Evolutionary conservation across 1,284 basidiomycete species (phyloP).

Genomic region (Tylopilus sp.): DNA sequence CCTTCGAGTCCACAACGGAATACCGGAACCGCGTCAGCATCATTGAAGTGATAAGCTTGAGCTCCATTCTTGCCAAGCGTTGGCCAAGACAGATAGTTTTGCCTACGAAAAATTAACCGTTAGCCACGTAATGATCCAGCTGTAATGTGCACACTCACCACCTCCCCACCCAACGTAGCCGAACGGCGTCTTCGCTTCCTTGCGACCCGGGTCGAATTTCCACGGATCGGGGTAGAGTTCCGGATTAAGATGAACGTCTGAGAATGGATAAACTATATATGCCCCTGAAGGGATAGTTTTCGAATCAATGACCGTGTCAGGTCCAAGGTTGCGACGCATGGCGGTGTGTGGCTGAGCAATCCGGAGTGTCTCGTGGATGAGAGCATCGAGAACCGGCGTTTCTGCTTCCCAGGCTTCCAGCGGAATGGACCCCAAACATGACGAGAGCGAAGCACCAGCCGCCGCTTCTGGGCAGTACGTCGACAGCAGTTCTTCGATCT

Average conservation of each 20-base stretch:
- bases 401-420: conserved; percentile 64
- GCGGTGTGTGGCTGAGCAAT: conserved; percentile 73
- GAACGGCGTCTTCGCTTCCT: conserved; percentile 48
- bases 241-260: conserved; percentile 68
- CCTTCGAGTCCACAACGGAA: conserved; percentile 48
- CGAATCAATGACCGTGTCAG: conserved; percentile 59
- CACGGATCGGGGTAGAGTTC: conserved; percentile 68
- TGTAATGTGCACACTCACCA: conserved; percentile 46
- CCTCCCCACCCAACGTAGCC: conserved; percentile 73
- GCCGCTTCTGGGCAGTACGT: conserved; percentile 33
- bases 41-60: conserved; percentile 64
- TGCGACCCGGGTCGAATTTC: conserved; percentile 63
- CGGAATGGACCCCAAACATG: conserved; percentile 54
- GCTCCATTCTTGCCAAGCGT: conserved; percentile 64
- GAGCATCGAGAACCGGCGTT: conserved; percentile 63
- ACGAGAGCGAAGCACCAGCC: conserved; percentile 37
- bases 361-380: conserved; percentile 70
- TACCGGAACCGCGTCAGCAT: conserved; percentile 60
- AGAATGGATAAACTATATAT: conserved; percentile 73
- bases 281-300: conserved; percentile 64
- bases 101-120: conserved; percentile 40
- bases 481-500: conserved; percentile 62
- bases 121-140: conserved; percentile 21
- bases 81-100: conserved; percentile 66
- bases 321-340: conserved; percentile 71